These are phyloP conservation scores for Euphorbia corollata DNA, from an alignment of 441 rosid genomes.

Conservation along the genomic window DNA sequence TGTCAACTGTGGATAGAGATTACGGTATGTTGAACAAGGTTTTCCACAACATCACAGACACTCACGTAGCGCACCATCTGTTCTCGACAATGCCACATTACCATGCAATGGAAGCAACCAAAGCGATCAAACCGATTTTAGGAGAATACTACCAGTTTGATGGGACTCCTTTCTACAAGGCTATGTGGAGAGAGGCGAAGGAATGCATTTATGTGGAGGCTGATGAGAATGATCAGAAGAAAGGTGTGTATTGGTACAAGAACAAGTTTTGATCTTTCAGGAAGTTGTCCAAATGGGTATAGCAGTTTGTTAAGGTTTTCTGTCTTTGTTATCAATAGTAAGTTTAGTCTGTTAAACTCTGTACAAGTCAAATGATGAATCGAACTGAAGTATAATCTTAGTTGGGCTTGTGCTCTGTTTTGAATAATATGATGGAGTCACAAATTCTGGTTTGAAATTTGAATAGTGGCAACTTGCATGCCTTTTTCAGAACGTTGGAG, in stretches of 20 bases:
- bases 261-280: constrained; percentile 38
- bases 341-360: constrained; percentile 2
- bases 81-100: constrained; percentile 93
- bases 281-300: background rate
- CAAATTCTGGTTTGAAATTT: background rate
- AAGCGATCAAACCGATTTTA: constrained; percentile 66
- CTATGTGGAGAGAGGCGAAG: constrained; percentile 85
- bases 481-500: background rate
- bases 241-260: constrained; percentile 82
- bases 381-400: background rate
- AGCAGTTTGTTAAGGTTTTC: constrained; percentile 1
- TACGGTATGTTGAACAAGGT: constrained; percentile 82
- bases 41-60: constrained; percentile 83
- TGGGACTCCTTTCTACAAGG: constrained; percentile 58
- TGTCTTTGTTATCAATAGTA: background rate
- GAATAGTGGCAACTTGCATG: background rate
- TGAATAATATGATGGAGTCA: constrained; percentile 15
- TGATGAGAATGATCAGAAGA: constrained; percentile 50
- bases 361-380: background rate
- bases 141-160: constrained; percentile 86
- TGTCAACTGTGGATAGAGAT: constrained; percentile 84
- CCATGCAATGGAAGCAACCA: constrained; percentile 88
- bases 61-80: constrained; percentile 88
- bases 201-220: constrained; percentile 79
- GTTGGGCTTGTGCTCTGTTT: constrained; percentile 16